Base-by-base conservation (phyloP, 2,329 filamentous ascomycete species). In the Trichophyton simii region DNA sequence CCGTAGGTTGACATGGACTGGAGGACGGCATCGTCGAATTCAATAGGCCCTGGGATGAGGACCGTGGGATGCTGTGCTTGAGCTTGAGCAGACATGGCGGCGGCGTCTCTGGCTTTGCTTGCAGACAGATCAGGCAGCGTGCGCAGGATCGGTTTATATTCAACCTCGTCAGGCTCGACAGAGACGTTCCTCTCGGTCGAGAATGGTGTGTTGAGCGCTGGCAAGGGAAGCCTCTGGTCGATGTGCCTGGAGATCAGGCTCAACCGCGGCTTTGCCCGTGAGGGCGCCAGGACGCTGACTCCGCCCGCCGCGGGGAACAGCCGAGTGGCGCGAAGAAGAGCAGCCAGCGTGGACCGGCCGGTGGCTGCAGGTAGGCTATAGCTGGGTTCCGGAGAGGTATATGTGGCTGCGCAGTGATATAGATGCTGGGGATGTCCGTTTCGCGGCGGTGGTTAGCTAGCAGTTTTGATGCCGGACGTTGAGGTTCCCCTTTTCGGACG, bases 11-110 rank as follows among this genome's bases (percentile, higher is more conserved):
- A 87, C 92, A 96, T 96, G 64, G 91, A 89, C 75, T 91, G 84
- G 59, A 96, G 84, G 64, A 97, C 92, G 57, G 86, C 91, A 92
- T 97, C 92, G 74, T 96, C 92, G 72, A 96, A 96, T 79, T 97
- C 92, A 75, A 97, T 95, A 71, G 94, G 94, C 66, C 94, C 94
- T 58, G 94, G 94, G 72, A 99, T 97, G 77, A 99, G 85, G 76
- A 99, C 81, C 61, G 92, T 87, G 60, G 83, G 79, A 72, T 87
- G 84, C 61, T 80, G 74, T 60, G 81, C 69, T 76, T 86, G 83
- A 61, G 69, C 72, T 76, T 86, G 83, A 61, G 69, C 72, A 46
- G 82, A 84, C 82, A 84, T 84, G 60, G 70, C 80, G 69, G 68
- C 66, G 58, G 68, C 63, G 11, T 41, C 22, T 41, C 55, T 38